Evolutionary conservation across 73 alveolate genomes (phyloP), one percentile per base, ranked within the genome.

Genomic region (Blepharisma stoltei): DNA sequence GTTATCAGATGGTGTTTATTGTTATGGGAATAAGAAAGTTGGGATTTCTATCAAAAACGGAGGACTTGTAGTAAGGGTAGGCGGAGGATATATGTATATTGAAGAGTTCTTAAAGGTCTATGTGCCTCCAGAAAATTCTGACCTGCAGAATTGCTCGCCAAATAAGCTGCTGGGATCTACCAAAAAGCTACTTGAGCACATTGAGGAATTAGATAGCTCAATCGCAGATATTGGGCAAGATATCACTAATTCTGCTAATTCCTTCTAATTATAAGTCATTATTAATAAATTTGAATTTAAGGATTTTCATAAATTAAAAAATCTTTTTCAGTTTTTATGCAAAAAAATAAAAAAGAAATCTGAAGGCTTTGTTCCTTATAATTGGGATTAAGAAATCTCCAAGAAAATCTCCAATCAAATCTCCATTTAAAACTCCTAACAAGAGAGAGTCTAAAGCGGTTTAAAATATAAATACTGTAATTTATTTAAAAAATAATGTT

Each of bases 41-140:
- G 44, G 53, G 21, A 80, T 78, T 43, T 67, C 45, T 43, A 80
- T 80, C 8, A 48, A 54, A 41, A 70, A 80, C 11, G 81, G 81
- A 6, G 20, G 50, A 18, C 77, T 80, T 14, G 87, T 80, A 0
- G 52, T 80, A 25, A 80, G 87, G 67, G 87, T 80, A 6, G 87
- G 87, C 0, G 87, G 87, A 25, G 87, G 87, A 32, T 80, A 80
- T 32, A 70, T 80, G 82, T 49, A 37, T 27, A 69, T 80, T 37
- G 78, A 77, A n/a, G 87, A 80, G 50, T 80, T 80, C 81, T 37
- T 80, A 2, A 71, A 67, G 6, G 67, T 27, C 6, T 80, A 80
- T 50, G 37, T 76, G 20, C 60, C 60, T 18, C 46, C 14, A 43
- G 87, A 80, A 80, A 52, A 20, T 52, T 4, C 66, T 52, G 66